These are phyloP conservation scores for Colletotrichum tabaci DNA, from an alignment of 2,329 filamentous ascomycete genomes.

Conservation along the genomic window DNA sequence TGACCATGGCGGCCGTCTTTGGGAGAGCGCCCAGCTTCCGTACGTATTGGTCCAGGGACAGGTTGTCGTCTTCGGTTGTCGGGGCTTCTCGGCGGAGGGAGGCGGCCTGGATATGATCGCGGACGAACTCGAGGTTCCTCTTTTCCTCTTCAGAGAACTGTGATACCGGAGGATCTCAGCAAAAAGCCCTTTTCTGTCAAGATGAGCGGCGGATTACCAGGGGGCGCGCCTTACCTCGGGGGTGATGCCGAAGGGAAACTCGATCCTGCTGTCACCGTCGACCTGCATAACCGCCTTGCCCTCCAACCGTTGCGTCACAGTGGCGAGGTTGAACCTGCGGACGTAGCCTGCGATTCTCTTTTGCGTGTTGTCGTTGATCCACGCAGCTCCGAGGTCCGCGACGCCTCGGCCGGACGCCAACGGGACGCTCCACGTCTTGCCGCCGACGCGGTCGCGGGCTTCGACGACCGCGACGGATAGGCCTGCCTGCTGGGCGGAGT, in stretches of 20 bases:
- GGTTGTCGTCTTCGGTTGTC: slow-evolving; percentile 48
- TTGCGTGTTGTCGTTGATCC: slow-evolving; percentile 49
- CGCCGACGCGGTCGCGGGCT: slow-evolving; percentile 59
- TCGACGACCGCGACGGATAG: slow-evolving; percentile 55
- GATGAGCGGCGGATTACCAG: no score
- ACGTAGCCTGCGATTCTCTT: slow-evolving; percentile 52
- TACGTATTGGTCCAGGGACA: slow-evolving; percentile 54
- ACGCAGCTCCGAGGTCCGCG: slow-evolving; percentile 48
- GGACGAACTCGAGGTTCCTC: slow-evolving; percentile 51
- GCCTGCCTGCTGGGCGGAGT: slow-evolving; percentile 49
- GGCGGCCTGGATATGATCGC: slow-evolving; percentile 54
- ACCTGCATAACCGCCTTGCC: slow-evolving; percentile 51
- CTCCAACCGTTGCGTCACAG: slow-evolving; percentile 50
- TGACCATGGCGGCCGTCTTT: slow-evolving; percentile 53
- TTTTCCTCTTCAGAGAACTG: slow-evolving; percentile 52
- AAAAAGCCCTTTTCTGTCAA: background rate
- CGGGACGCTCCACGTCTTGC: slow-evolving; percentile 53
- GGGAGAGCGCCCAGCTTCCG: slow-evolving; percentile 50
- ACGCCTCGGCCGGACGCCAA: slow-evolving; percentile 36
- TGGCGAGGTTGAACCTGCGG: slow-evolving; percentile 47
- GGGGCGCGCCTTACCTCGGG: slow-evolving; percentile 46
- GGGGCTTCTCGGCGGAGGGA: slow-evolving; percentile 47
- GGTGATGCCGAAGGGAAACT: slow-evolving; percentile 52
- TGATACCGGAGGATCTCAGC: background rate
- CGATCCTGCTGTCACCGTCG: slow-evolving; percentile 45